phyloP scores from a whole-genome alignment of 768 basidiomycete genomes.

The Inosperma sp. region DNA sequence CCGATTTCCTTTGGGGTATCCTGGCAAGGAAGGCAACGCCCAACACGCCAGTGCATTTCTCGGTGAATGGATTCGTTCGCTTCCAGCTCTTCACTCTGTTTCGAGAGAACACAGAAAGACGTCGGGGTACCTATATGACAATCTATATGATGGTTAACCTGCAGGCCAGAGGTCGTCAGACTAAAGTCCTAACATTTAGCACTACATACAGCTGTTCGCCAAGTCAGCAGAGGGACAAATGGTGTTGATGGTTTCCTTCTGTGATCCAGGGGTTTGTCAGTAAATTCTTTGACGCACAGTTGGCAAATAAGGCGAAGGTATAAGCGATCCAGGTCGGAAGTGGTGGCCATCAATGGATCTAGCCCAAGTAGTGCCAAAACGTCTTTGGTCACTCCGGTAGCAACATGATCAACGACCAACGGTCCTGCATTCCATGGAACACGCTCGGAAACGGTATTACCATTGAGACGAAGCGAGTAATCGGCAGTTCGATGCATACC shows the following conservation, averaged over 20 bases:
- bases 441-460: too few species aligned
- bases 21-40: constrained; percentile 30
- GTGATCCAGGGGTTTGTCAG: not conserved
- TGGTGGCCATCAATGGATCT: too few species aligned
- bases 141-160: not conserved
- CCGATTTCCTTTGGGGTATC: constrained; percentile 35
- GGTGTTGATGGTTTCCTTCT: not conserved
- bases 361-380: too few species aligned
- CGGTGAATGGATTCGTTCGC: constrained; percentile 5
- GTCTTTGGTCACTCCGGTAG: too few species aligned
- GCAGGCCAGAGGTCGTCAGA: not conserved
- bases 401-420: too few species aligned
- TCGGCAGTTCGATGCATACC: too few species aligned
- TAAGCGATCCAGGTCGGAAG: too few species aligned
- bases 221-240: not conserved
- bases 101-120: too few species aligned
- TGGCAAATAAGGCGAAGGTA: constrained; percentile 35
- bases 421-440: too few species aligned
- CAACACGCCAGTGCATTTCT: constrained; percentile 9
- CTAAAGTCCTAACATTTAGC: not conserved
- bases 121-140: not conserved
- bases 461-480: too few species aligned
- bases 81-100: constrained; percentile 9
- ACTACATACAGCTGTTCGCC: not conserved
- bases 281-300: constrained; percentile 16